A percentile compares a stretch with the other conserved stretches of the same genome.
phyloP scores from a whole-genome alignment of 371 early-diverging fungal species.

The Saksenaea oblongispora region DNA sequence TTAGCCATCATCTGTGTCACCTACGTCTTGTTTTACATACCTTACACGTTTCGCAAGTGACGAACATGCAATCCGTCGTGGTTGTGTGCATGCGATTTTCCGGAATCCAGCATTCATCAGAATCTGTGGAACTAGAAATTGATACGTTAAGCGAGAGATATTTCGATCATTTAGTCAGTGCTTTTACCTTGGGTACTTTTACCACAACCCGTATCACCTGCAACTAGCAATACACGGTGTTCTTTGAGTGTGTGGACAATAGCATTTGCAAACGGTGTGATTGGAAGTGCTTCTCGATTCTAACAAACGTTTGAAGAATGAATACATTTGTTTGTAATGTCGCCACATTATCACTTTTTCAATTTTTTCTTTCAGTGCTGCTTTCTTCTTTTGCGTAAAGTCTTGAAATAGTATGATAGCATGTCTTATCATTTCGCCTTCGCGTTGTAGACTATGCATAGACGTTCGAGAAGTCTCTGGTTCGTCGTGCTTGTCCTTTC shows the following conservation, averaged over 20 bases:
- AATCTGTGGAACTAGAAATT: conserved; percentile 69
- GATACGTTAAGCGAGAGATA: background rate
- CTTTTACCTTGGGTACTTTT: conserved; percentile 79
- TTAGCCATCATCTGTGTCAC: no score
- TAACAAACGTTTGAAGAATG: conserved; percentile 3
- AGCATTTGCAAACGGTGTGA: conserved; percentile 58
- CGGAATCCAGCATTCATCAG: conserved; percentile 68
- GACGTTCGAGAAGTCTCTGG: background rate
- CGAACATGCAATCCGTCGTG: conserved; percentile 89
- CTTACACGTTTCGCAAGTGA: conserved; percentile 83
- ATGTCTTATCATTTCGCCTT: conserved; percentile 49
- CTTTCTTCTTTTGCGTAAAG: conserved; percentile 52
- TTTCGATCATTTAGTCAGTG: background rate
- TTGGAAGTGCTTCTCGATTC: conserved; percentile 56
- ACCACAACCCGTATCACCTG: conserved; percentile 86
- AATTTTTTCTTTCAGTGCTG: conserved; percentile 48
- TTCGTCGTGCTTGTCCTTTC: conserved; percentile 1
- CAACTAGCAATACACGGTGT: conserved; percentile 62
- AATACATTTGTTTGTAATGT: background rate
- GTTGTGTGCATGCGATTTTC: conserved; percentile 91
- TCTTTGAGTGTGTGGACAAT: conserved; percentile 59
- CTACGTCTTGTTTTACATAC: conserved; percentile 20
- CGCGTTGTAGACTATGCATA: conserved; percentile 17
- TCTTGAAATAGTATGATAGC: conserved; percentile 61
- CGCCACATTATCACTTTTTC: conserved; percentile 25